phyloP scores from a whole-genome alignment of 306 rosid genomes.

The Mimosa pudica region DNA sequence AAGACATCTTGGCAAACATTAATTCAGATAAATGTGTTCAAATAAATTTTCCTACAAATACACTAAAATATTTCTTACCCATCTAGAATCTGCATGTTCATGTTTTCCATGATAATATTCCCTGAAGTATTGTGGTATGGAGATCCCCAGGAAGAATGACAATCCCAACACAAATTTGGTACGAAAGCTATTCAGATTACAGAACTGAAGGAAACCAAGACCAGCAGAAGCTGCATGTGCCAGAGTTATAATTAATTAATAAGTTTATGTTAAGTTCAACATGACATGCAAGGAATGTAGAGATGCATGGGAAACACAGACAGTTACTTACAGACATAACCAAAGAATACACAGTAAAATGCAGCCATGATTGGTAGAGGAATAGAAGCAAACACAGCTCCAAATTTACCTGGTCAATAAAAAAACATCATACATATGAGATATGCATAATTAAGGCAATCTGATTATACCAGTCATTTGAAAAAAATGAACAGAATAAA shows the following conservation, averaged over 20 bases:
- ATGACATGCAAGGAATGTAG: not conserved
- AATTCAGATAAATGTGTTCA: no score
- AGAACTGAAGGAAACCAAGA: slow-evolving; percentile 83
- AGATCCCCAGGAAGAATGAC: slow-evolving; percentile 81
- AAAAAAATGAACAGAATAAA: not conserved
- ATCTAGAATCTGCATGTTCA: slow-evolving; percentile 44
- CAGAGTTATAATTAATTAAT: not conserved
- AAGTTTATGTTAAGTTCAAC: slow-evolving; percentile 16
- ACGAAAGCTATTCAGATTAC: slow-evolving; percentile 84
- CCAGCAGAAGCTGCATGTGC: slow-evolving; percentile 72
- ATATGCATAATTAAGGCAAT: not conserved
- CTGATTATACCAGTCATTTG: not conserved
- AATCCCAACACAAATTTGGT: slow-evolving; percentile 72
- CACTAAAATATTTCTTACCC: slow-evolving; percentile 55
- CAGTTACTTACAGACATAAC: slow-evolving; percentile 66
- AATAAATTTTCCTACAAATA: not conserved
- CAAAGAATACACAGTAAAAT: slow-evolving; percentile 65
- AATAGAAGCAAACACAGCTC: slow-evolving; percentile 75
- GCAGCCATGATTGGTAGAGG: slow-evolving; percentile 88
- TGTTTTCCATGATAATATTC: slow-evolving; percentile 57
- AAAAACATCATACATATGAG: not conserved
- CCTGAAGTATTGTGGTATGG: slow-evolving; percentile 83
- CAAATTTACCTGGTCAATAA: slow-evolving; percentile 64
- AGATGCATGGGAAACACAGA: not conserved
- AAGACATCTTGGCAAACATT: no score